These are phyloP conservation scores for Trypanosoma caninum DNA, from an alignment of 208 protist species.

Conservation along the genomic window DNA sequence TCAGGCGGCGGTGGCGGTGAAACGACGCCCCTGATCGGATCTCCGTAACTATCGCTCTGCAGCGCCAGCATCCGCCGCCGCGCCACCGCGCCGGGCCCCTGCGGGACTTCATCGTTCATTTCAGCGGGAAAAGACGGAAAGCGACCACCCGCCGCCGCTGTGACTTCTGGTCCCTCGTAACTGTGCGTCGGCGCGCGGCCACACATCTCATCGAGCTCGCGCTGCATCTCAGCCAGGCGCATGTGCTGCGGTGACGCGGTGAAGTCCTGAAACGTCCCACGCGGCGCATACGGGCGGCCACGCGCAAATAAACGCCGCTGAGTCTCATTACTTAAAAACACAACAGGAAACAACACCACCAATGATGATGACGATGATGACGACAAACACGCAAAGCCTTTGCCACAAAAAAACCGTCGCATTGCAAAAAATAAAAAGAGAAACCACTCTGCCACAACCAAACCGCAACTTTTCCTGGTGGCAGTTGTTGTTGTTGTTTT, in stretches of 20 bases:
- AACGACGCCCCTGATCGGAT: slow-evolving; percentile 46
- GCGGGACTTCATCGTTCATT: slow-evolving; percentile 36
- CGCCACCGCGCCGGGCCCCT: slow-evolving; percentile 40
- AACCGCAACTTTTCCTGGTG: neutral
- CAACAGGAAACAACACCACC: too few relatives aligned
- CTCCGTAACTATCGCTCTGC: slow-evolving; percentile 59
- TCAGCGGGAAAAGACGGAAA: slow-evolving; percentile 39
- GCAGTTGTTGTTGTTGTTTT: neutral
- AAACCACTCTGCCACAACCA: neutral
- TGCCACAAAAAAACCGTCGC: too few relatives aligned
- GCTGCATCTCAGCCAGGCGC: slow-evolving; percentile 49
- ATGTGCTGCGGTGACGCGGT: slow-evolving; percentile 50
- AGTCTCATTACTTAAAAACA: neutral
- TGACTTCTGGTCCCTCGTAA: slow-evolving; percentile 55
- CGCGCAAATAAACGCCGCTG: slow-evolving; percentile 26
- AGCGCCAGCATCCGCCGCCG: slow-evolving; percentile 42
- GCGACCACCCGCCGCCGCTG: slow-evolving; percentile 29
- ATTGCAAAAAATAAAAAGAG: neutral
- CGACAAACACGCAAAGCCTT: too few relatives aligned
- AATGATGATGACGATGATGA: too few relatives aligned
- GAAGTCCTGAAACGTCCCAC: slow-evolving; percentile 68
- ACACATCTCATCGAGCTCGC: slow-evolving; percentile 34
- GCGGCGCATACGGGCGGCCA: slow-evolving; percentile 57
- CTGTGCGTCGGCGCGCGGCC: slow-evolving; percentile 36
- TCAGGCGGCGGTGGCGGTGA: slow-evolving; percentile 47